Evolutionary conservation across 1,284 basidiomycete species (phyloP), one percentile per base, ranked within the genome.

Genomic region (Heterobasidion parviporum): DNA sequence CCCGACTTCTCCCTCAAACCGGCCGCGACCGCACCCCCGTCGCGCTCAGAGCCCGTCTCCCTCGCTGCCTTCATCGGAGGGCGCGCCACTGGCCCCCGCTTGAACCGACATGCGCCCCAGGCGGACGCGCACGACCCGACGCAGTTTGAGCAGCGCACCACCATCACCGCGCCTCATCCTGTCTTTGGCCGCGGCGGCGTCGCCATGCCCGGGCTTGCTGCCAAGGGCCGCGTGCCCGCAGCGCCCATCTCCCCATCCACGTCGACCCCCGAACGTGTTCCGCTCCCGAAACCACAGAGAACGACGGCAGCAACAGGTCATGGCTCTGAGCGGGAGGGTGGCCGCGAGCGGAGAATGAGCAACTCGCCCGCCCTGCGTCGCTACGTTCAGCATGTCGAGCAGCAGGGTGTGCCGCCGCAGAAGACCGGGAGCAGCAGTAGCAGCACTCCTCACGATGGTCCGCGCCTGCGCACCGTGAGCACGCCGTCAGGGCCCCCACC

Each of bases 1-100:
- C 54, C 26, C 60, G 52, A 57, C 50, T 6, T 45, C 33, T 18
- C 38, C 45, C 55, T 18, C 52, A 59, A 52, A 56, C 32, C 16
- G 26, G 33, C 34, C 49, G 46, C 8, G 18, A 36, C 18, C 46
- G n/a, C 46, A 2, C 15, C 46, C 4, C 16, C 16, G 10, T 26
- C 63, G 38, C 69, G 66, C 57, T 61, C 72, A 0, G 76, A 76
- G 50, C 72, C 81, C 1, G 78, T 85, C 8, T 89, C 89, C 1
- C 76, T 91, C 16, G 89, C 89, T 2, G 76, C 84, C 2, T 89
- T 90, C 66, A 89, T 91, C 59, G 89, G 89, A 47, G 87, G 88
- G 3, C 78, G 76, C 50, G 83, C 85, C 20, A 80, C 79, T 47
- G 86, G 85, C 16, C 89, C 89, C 8, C 74, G 82, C 46, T 74